phyloP scores from a whole-genome alignment of 73 alveolate species.

The Paramecium pentaurelia region DNA sequence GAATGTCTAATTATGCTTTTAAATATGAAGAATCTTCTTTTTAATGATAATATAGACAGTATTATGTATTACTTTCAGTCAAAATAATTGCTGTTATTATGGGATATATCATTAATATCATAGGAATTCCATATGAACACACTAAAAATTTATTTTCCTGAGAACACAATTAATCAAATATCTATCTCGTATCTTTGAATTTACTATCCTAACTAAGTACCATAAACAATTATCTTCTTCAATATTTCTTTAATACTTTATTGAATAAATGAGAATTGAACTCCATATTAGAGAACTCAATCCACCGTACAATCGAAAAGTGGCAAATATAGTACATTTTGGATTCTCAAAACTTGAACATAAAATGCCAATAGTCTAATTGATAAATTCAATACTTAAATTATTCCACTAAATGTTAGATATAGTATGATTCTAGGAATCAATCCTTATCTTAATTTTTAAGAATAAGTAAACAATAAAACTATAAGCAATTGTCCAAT shows the following conservation, averaged over 20 bases:
- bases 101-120: background rate
- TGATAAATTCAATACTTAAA: background rate
- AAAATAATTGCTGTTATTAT: background rate
- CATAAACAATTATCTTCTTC: background rate
- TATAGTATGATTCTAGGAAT: constrained; percentile 2
- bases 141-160: background rate
- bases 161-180: background rate
- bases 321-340: background rate
- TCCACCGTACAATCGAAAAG: constrained; percentile 3
- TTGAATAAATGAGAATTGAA: background rate
- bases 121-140: background rate
- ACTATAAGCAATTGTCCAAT: background rate
- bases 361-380: background rate
- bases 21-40: background rate
- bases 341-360: background rate
- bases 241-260: background rate
- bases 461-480: background rate
- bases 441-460: constrained; percentile 20
- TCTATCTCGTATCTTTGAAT: background rate
- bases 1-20: background rate
- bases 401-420: background rate
- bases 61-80: background rate
- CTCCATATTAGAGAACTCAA: background rate
- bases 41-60: background rate
- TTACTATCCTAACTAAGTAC: background rate